Base-by-base conservation (phyloP, 805 yeast genomes). In the Teunomyces lycoperdinae region DNA sequence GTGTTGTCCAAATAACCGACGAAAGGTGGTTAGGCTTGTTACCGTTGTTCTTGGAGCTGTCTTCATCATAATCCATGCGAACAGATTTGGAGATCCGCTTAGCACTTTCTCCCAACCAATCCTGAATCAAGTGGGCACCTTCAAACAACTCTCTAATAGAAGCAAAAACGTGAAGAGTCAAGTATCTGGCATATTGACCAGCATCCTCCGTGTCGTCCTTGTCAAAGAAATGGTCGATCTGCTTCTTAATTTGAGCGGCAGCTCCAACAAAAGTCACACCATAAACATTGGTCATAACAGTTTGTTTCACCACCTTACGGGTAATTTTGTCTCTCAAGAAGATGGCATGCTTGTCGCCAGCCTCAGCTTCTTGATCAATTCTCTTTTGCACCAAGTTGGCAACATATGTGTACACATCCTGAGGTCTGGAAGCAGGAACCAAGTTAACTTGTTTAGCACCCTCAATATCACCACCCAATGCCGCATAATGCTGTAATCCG, bases 251-350 rank as follows among this genome's bases (percentile, higher is more conserved):
- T 68, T 92, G 99, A 3, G 84, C 85, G 13, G 89, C 81, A 0
- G 98, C 99, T 13, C 99, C 99, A 52, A 89, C 79, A 62, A 80
- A 89, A 0, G 99, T 92, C 9, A 92, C 99, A 58, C 99, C 99
- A 63, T 92, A 92, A 32, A 92, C 99, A 60, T 90, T 91, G 0
- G 99, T 92, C 99, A 92, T 92, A 24, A 92, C 98, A 0, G 99
- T 89, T 64, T 92, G 99, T 63, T 92, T 92, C 32, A 94, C 96
- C 41, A 94, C 85, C 62, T 92, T 92, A 58, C 99, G 79, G 14
- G 84, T 78, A 48, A 92, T 79, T 50, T 82, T 78, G 44, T 84
- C 87, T 48, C 77, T 72, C 35, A 87, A 67, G 30, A 70, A 63
- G n/a, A 60, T 48, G 1, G 91, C 92, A 47, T 67, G 66, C 47